phyloP scores from a whole-genome alignment of 2,329 filamentous ascomycete species.

The Trichoderma afroharzianum region DNA sequence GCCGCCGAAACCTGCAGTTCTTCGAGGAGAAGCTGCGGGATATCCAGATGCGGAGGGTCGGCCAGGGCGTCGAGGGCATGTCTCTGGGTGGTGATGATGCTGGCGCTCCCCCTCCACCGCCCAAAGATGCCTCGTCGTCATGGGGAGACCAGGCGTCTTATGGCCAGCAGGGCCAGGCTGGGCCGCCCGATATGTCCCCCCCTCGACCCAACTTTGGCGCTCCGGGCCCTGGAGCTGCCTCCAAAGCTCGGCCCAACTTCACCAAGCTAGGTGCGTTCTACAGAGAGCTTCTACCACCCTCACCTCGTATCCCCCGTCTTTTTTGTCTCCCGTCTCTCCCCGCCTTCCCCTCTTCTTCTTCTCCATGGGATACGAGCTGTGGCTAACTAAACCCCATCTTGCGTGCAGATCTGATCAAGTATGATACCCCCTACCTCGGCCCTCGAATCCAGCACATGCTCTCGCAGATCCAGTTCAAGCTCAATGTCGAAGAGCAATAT shows the following conservation, averaged over 20 bases:
- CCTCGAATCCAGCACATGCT: slow-evolving; percentile 99
- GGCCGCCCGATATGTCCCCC: slow-evolving; percentile 73
- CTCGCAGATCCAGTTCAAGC: slow-evolving; percentile 96
- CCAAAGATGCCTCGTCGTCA: slow-evolving; percentile 61
- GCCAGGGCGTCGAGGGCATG: slow-evolving; percentile 64
- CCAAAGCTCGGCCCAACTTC: slow-evolving; percentile 81
- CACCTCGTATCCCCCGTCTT: not conserved
- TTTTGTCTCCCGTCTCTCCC: not conserved
- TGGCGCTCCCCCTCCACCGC: slow-evolving; percentile 62
- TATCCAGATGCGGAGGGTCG: slow-evolving; percentile 75
- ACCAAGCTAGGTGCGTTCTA: slow-evolving; percentile 79
- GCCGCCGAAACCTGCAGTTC: slow-evolving; percentile 88
- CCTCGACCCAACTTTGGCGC: slow-evolving; percentile 75
- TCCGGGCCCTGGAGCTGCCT: slow-evolving; percentile 59
- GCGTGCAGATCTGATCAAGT: slow-evolving; percentile 86
- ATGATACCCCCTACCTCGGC: slow-evolving; percentile 90
- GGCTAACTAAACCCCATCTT: not conserved
- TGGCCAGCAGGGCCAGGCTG: slow-evolving; percentile 58
- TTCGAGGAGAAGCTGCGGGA: slow-evolving; percentile 89
- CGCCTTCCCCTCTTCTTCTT: not conserved
- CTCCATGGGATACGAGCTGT: not conserved
- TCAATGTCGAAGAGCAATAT: slow-evolving; percentile 98
- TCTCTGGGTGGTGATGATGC: slow-evolving; percentile 52
- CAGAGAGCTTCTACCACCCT: not conserved
- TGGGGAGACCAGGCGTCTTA: slow-evolving; percentile 59